Percentiles rank a stretch among this genome's conserved stretches.
Evolutionary conservation across 768 basidiomycete genomes (phyloP).

Genomic region (Suillus decipiens): DNA sequence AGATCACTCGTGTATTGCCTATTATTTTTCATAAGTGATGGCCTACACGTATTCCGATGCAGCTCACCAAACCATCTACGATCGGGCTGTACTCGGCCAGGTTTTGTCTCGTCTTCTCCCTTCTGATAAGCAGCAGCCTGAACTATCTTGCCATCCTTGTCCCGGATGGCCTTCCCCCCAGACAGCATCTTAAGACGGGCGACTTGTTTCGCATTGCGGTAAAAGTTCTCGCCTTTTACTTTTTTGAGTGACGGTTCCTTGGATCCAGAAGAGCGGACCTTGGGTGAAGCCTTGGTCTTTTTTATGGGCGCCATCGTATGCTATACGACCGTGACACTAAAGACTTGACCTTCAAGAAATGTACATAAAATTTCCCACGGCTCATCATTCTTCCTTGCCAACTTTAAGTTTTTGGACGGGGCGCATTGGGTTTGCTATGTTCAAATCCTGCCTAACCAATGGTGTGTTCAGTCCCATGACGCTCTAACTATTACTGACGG

Average conservation of each 20-base stretch:
- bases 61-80: slow-evolving; percentile 90
- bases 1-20: slow-evolving; percentile 99
- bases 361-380: slow-evolving; percentile 40
- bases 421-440: slow-evolving; percentile 23
- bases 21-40: slow-evolving; percentile 4
- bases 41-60: not conserved
- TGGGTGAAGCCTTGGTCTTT: slow-evolving; percentile 33
- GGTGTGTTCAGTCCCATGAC: slow-evolving; percentile 16
- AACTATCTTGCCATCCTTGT: slow-evolving; percentile 89
- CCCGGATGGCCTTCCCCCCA: slow-evolving; percentile 88
- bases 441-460: slow-evolving; percentile 26
- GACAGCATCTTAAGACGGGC: slow-evolving; percentile 87
- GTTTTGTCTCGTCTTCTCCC: slow-evolving; percentile 87
- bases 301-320: slow-evolving; percentile 32
- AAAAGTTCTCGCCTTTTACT: slow-evolving; percentile 96
- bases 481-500: not conserved
- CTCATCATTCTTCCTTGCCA: slow-evolving; percentile 11
- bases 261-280: slow-evolving; percentile 45
- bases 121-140: slow-evolving; percentile 96
- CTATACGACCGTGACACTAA: not conserved
- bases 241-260: slow-evolving; percentile 60
- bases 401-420: slow-evolving; percentile 4
- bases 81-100: slow-evolving; percentile 93
- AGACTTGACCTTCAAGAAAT: slow-evolving; percentile 20
- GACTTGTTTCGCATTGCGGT: slow-evolving; percentile 92